Conservation (phyloP, 441 rosid genomes). For the Gossypium davidsonii region DNA sequence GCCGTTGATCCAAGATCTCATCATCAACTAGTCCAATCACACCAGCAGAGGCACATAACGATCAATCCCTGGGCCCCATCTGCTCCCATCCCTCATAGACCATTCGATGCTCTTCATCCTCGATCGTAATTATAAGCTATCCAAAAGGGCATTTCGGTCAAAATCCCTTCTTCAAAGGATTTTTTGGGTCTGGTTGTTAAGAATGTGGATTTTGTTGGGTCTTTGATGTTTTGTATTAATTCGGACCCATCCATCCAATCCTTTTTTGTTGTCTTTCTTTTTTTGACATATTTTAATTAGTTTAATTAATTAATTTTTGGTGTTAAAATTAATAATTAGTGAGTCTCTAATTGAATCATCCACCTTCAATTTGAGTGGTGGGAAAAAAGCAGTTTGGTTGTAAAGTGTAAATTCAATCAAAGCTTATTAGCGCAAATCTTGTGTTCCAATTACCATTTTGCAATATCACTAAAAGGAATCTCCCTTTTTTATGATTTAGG, state of each 20-base stretch:
- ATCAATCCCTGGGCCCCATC: constrained; percentile 52
- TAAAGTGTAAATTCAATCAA: no score
- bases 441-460: no score
- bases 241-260: background rate
- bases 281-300: background rate
- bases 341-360: no score
- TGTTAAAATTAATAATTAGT: no score
- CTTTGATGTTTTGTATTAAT: constrained; percentile 9
- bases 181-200: constrained; percentile 35
- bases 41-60: constrained; percentile 35
- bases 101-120: constrained; percentile 51
- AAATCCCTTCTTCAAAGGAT: background rate
- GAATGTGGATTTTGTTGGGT: constrained; percentile 41
- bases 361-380: no score
- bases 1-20: constrained; percentile 23
- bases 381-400: no score
- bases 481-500: no score
- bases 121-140: constrained; percentile 20
- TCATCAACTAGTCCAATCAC: constrained; percentile 14
- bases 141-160: constrained; percentile 18
- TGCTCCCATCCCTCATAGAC: constrained; percentile 20
- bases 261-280: background rate
- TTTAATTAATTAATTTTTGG: background rate
- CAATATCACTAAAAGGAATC: no score
- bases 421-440: no score